phyloP scores from a whole-genome alignment of 2,329 filamentous ascomycete genomes.

The Apiospora koreana region DNA sequence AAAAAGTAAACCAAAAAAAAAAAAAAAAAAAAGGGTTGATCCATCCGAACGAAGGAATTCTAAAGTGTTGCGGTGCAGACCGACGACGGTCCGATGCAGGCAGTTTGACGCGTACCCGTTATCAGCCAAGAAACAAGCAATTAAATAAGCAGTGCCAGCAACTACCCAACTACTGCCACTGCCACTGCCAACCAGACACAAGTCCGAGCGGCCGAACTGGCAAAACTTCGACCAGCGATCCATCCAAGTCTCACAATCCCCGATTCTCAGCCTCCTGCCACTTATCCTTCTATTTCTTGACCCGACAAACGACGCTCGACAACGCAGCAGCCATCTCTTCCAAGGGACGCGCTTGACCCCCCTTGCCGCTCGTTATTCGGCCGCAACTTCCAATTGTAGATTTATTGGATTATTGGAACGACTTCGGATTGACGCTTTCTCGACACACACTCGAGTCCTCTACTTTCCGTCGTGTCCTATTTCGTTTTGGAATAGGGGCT shows the following conservation, averaged over 20 bases:
- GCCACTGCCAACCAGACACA: not conserved
- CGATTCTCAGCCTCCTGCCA: not conserved
- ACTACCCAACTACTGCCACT: not conserved
- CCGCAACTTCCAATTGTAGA: slow-evolving; percentile 14
- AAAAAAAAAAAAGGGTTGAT: too few relatives aligned
- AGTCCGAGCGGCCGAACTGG: slow-evolving; percentile 1
- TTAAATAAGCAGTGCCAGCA: not conserved
- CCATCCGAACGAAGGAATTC: not conserved
- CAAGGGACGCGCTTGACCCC: slow-evolving; percentile 17
- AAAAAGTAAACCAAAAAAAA: not conserved
- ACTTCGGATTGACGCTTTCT: slow-evolving; percentile 20
- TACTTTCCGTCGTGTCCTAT: not conserved
- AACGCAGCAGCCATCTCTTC: not conserved
- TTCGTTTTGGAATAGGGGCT: slow-evolving; percentile 20
- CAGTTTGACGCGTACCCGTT: slow-evolving; percentile 5
- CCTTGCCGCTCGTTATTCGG: slow-evolving; percentile 31
- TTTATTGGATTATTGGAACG: not conserved
- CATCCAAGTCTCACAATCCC: slow-evolving; percentile 4
- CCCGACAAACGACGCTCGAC: not conserved
- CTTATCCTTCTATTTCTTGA: not conserved
- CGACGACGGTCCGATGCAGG: not conserved
- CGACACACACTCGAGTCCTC: slow-evolving; percentile 15
- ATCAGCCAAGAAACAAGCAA: slow-evolving; percentile 7
- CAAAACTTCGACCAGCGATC: slow-evolving; percentile 3
- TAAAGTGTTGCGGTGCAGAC: not conserved